Percentiles rank a stretch among this genome's conserved stretches.
phyloP scores from a whole-genome alignment of 495 filamentous ascomycete genomes.

The Podospora sp. region DNA sequence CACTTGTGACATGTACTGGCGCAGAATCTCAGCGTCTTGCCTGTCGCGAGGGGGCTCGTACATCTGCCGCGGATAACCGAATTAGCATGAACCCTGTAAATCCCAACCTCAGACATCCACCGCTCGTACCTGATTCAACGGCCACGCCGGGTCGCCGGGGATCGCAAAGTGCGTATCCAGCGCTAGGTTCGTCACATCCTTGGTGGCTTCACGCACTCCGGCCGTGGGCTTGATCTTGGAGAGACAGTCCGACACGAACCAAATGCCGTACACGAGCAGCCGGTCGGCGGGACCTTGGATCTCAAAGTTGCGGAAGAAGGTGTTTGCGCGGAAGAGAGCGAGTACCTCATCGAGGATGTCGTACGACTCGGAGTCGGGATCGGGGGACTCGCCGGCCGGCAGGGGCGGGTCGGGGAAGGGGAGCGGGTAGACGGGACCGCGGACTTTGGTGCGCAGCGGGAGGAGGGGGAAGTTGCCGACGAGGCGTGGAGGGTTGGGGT shows the following conservation, averaged over 20 bases:
- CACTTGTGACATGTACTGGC: conserved; percentile 87
- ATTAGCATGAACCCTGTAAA: conserved; percentile 14
- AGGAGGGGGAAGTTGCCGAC: conserved; percentile 92
- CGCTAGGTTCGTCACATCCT: conserved; percentile 62
- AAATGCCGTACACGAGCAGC: conserved; percentile 92
- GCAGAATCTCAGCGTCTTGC: conserved; percentile 83
- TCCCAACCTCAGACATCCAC: neutral
- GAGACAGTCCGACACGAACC: conserved; percentile 88
- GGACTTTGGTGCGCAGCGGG: conserved; percentile 87
- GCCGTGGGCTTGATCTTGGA: conserved; percentile 73
- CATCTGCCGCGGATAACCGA: conserved; percentile 40
- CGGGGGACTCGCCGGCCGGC: conserved; percentile 68
- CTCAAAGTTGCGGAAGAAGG: conserved; percentile 98
- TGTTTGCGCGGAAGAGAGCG: conserved; percentile 93
- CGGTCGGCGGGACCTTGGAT: conserved; percentile 96
- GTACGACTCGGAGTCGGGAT: conserved; percentile 84
- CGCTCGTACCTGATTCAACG: conserved; percentile 76
- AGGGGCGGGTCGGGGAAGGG: conserved; percentile 62
- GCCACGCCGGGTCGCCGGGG: conserved; percentile 91
- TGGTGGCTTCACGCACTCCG: conserved; percentile 53
- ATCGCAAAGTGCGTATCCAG: conserved; percentile 88
- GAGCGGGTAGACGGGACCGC: conserved; percentile 87
- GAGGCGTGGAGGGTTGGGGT: conserved; percentile 52
- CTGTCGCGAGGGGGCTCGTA: conserved; percentile 74
- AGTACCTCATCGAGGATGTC: conserved; percentile 94